Evolutionary conservation across 1,139 yeast species (phyloP).

Genomic region (Kluyveromyces sp.): DNA sequence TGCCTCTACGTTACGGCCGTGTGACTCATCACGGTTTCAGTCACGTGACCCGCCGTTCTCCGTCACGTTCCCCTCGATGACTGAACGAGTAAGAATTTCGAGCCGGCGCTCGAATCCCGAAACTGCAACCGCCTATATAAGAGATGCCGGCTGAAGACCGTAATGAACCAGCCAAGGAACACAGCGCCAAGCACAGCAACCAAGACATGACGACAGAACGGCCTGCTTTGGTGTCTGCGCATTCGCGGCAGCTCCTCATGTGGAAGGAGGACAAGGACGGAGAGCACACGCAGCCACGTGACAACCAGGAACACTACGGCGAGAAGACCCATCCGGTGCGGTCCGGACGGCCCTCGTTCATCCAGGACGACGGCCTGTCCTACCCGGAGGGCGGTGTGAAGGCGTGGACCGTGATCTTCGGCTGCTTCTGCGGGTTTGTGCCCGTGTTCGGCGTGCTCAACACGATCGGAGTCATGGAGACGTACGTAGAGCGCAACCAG

Average conservation of each 20-base stretch:
- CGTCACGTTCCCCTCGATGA: not conserved
- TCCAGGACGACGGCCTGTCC: conserved; percentile 17
- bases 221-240: not conserved
- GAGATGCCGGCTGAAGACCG: too few relatives aligned
- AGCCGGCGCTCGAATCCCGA: not conserved
- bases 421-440: conserved; percentile 50
- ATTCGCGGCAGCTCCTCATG: too few relatives aligned
- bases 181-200: not conserved
- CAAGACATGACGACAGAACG: not conserved
- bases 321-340: conserved; percentile 3
- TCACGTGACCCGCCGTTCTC: not conserved
- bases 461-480: conserved; percentile 56
- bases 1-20: too few relatives aligned
- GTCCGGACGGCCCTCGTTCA: conserved; percentile 11
- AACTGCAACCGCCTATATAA: not conserved
- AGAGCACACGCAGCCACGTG: not conserved
- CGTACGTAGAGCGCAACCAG: conserved; percentile 49
- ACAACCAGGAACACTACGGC: too few relatives aligned
- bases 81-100: too few relatives aligned
- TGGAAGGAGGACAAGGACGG: not conserved
- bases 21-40: too few relatives aligned
- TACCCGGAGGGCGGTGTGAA: conserved; percentile 50
- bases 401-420: conserved; percentile 51
- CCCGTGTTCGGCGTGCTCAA: conserved; percentile 57
- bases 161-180: too few relatives aligned